These are phyloP conservation scores for Hypholoma fasciculare DNA, from an alignment of 768 basidiomycete species.

Conservation along the genomic window DNA sequence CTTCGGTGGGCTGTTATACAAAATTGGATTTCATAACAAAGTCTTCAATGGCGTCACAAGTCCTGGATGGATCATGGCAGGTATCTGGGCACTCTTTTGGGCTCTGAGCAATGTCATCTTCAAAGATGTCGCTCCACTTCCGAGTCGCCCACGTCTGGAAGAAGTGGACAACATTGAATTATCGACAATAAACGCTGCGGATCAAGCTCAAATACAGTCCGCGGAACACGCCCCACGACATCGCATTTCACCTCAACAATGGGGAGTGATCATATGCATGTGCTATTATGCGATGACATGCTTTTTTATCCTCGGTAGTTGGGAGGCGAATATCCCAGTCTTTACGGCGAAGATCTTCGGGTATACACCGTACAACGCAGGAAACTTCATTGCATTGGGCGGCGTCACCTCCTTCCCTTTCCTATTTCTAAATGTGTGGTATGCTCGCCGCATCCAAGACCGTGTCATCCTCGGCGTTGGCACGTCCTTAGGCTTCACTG, in stretches of 20 bases:
- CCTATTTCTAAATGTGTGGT: constrained; percentile 58
- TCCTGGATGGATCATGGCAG: constrained; percentile 66
- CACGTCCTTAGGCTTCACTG: constrained; percentile 47
- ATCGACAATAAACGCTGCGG: constrained; percentile 19
- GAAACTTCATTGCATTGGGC: constrained; percentile 71
- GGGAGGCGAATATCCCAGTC: constrained; percentile 70
- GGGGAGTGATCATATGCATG: constrained; percentile 61
- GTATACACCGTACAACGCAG: constrained; percentile 64
- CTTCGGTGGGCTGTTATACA: constrained; percentile 61
- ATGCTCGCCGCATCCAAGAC: constrained; percentile 60
- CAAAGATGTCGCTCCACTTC: constrained; percentile 33
- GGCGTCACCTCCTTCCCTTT: constrained; percentile 65
- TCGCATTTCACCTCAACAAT: constrained; percentile 24
- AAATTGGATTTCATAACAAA: constrained; percentile 52
- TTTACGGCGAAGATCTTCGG: constrained; percentile 49
- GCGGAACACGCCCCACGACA: constrained; percentile 2
- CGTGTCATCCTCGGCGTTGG: constrained; percentile 58
- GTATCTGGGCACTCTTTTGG: constrained; percentile 55
- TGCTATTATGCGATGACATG: constrained; percentile 71
- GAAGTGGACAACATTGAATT: constrained; percentile 29
- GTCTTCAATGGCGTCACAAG: constrained; percentile 71
- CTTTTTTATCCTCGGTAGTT: constrained; percentile 70
- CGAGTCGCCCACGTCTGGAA: background rate
- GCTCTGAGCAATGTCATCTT: constrained; percentile 31
- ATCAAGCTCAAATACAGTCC: constrained; percentile 1